Evolutionary conservation across 2,329 filamentous ascomycete species (phyloP), one percentile per base, ranked within the genome.

Genomic region (Nectriaceae sp.): DNA sequence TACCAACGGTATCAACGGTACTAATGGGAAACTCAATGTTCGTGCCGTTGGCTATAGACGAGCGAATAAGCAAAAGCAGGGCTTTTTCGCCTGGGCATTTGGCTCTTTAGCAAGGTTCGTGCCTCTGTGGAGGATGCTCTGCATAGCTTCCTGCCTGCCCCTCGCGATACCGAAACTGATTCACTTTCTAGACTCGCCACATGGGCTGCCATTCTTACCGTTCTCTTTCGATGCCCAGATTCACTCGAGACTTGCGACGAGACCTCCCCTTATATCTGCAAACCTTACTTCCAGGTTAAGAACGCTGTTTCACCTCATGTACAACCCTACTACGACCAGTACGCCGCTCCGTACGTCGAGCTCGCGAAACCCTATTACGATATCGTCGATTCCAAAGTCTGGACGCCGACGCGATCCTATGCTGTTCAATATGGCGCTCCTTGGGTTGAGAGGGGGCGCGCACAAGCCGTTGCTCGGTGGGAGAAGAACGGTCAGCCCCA

Each of bases 131-230:
- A 21, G 31, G 18, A 22, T 44, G 33, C 40, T 33, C 31, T 21
- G 35, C 29, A 26, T n/a, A n/a, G n/a, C n/a, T n/a, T n/a, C n/a
- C n/a, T n/a, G n/a, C n/a, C n/a, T n/a, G 26, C 26, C 15, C 26
- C 15, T 31, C 15, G 26, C 15, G 10, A 10, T 18, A 11, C 18
- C 33, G 10, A 6, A 11, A 18, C 10, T 18, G 6, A 37, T 18
- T 11, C 16, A 11, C 10, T 37, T 40, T 13, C 29, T 16, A 3
- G 93, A 63, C 69, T 97, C 38, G 69, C 86, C 49, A 87, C 90
- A 18, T 99, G 93, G 93, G 96, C 94, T 67, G 80, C 85, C 29
- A 84, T 97, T 55, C 70, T 91, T 52, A 94, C 88, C 20, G 74
- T 94, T 46, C 71, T 93, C 50, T 88, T 99, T 67, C 83, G 87